These are phyloP conservation scores for Epichloe coenophiala DNA, from an alignment of 2,329 filamentous ascomycete genomes.

Conservation along the genomic window DNA sequence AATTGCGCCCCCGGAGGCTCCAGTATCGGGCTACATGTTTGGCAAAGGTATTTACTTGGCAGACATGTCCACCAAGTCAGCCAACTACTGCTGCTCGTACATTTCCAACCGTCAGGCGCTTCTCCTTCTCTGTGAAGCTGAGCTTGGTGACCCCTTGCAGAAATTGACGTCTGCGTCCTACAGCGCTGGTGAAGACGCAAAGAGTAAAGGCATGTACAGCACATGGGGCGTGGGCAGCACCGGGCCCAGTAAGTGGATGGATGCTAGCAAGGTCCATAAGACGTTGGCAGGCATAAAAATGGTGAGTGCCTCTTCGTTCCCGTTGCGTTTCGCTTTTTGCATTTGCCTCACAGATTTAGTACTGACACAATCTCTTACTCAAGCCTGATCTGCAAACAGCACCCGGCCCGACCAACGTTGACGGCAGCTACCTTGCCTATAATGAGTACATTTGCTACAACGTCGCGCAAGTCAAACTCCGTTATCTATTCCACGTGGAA, in stretches of 20 bases:
- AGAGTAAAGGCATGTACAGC: conserved; percentile 43
- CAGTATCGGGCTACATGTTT: conserved; percentile 73
- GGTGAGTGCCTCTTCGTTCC: conserved; percentile 29
- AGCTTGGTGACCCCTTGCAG: conserved; percentile 61
- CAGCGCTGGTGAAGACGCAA: conserved; percentile 50
- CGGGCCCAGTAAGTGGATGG: conserved; percentile 60
- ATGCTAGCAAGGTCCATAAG: conserved; percentile 52
- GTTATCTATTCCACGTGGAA: conserved; percentile 54
- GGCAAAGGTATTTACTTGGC: conserved; percentile 83
- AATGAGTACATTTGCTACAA: conserved; percentile 68
- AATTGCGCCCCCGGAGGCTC: conserved; percentile 79
- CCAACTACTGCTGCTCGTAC: conserved; percentile 55
- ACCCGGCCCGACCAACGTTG: conserved; percentile 34
- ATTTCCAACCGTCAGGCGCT: conserved; percentile 58
- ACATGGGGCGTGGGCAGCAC: conserved; percentile 58
- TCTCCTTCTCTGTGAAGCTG: conserved; percentile 69
- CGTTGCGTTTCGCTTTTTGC: neutral
- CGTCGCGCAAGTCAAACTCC: conserved; percentile 52
- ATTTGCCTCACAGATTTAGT: too few species aligned
- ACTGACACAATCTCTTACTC: neutral
- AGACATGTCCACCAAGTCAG: conserved; percentile 73
- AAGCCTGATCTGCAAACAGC: conserved; percentile 35
- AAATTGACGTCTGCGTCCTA: conserved; percentile 45
- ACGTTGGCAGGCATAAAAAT: conserved; percentile 56
- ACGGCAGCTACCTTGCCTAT: conserved; percentile 40